Evolutionary conservation across 2,329 filamentous ascomycete species (phyloP), one percentile per base, ranked within the genome.

Genomic region (Sclerotinia subarctica): DNA sequence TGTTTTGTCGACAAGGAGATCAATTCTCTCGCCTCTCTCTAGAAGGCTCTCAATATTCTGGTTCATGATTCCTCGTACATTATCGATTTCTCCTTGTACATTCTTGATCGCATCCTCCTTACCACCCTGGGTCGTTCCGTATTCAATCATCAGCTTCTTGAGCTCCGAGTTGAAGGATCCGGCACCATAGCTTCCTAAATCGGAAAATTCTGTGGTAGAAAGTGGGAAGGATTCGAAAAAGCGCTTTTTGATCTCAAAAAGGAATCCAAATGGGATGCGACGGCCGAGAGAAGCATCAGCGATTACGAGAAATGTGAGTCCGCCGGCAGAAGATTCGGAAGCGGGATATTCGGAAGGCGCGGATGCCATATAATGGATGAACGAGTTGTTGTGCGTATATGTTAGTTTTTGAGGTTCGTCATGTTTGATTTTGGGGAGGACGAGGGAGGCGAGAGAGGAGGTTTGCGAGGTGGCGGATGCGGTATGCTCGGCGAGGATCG

Each of bases 291-390:
- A 86, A 69, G 89, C 86, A 73, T 93, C 90, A 60, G 94, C 91
- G 70, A 99, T 88, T 69, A 97, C 93, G 60, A 99, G 87, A 80
- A 95, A 99, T 58, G 93, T 97, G 51, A 99, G 86, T 0, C 93
- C 92, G 65, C 92, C 92, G 63, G 91, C 88, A 10, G 88, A 87
- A 62, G 84, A 83, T 74, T 78, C 78, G 80, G 82, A 75, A 73
- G 76, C 68, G 2, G 82, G 82, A 76, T 89, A 86, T 74, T 86
- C 86, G 3, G 88, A 89, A 13, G 93, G 89, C 0, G 93, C 88
- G 77, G 95, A 91, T 76, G 94, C 87, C 77, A 98, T 91, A 84
- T 96, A 97, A 85, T 99, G 94, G 79, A 98, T 95, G 83, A 95
- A 93, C 79, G 96, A 89, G 69, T 89, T 84, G 81, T 93, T 91